Evolutionary conservation across 192 early-diverging fungal species (phyloP).

Genomic region (Coemansia sp.): DNA sequence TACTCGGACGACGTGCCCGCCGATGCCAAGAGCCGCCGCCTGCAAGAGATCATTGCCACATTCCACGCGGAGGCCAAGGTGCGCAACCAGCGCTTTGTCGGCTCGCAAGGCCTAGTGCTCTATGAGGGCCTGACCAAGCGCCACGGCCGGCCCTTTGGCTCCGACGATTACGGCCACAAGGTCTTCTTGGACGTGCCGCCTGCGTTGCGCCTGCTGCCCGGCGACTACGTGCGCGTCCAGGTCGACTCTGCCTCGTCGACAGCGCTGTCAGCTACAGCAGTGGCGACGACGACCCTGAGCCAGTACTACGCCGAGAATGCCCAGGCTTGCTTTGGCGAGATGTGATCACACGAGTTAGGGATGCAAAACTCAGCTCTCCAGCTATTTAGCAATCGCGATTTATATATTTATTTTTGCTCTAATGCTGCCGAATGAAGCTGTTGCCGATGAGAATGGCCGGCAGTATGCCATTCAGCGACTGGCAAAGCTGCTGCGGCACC

Average conservation of each 20-base stretch:
- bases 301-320: constrained; percentile 28
- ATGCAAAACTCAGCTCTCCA: too few species aligned
- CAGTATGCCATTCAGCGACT: constrained; percentile 82
- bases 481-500: constrained; percentile 85
- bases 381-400: background rate
- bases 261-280: constrained; percentile 34
- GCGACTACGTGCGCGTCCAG: constrained; percentile 47
- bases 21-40: constrained; percentile 62
- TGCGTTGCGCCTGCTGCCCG: constrained; percentile 13
- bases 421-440: constrained; percentile 35
- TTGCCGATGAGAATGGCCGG: constrained; percentile 51
- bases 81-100: constrained; percentile 59
- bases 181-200: constrained; percentile 59
- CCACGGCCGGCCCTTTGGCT: constrained; percentile 57
- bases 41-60: constrained; percentile 68
- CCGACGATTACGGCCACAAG: constrained; percentile 72
- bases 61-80: constrained; percentile 63
- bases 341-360: background rate
- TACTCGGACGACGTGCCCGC: constrained; percentile 69
- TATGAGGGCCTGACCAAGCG: constrained; percentile 57
- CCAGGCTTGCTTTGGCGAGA: constrained; percentile 5
- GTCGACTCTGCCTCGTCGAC: constrained; percentile 45
- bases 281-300: constrained; percentile 32
- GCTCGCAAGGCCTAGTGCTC: constrained; percentile 59
- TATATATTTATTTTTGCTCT: background rate